Evolutionary conservation across 139 green algal genomes (phyloP).

Genomic region (Nannochloris sp.): DNA sequence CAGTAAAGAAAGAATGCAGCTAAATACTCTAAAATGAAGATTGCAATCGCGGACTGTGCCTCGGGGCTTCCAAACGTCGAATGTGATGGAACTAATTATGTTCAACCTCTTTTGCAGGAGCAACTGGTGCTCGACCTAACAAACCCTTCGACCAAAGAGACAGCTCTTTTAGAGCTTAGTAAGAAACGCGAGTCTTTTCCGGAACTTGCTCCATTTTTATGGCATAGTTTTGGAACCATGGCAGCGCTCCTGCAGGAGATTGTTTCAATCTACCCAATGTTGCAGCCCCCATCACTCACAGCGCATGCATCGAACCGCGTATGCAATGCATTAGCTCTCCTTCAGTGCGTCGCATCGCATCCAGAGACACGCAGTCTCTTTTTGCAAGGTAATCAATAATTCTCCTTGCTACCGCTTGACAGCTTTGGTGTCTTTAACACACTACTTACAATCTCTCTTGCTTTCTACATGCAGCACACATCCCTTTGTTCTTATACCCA

Average conservation of each 20-base stretch:
- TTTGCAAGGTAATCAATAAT: constrained; percentile 61
- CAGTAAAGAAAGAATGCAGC: too few relatives aligned
- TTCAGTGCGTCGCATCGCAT: constrained; percentile 97
- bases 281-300: constrained; percentile 86
- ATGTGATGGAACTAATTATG: neutral
- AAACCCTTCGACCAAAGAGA: constrained; percentile 71
- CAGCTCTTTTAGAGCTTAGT: constrained; percentile 92
- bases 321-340: constrained; percentile 94
- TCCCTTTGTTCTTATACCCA: constrained; percentile 97
- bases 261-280: constrained; percentile 92
- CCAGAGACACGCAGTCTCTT: constrained; percentile 89
- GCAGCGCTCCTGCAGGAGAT: constrained; percentile 95
- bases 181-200: constrained; percentile 95
- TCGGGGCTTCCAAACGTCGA: too few relatives aligned
- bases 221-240: constrained; percentile 96
- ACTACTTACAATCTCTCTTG: neutral
- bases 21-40: too few relatives aligned
- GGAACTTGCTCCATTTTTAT: constrained; percentile 92
- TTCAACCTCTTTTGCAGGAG: constrained; percentile 19
- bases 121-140: constrained; percentile 74
- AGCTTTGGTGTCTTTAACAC: neutral
- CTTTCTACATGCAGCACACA: constrained; percentile 68
- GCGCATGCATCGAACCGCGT: constrained; percentile 94
- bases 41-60: too few relatives aligned
- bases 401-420: neutral